Percentiles rank a stretch among this genome's conserved stretches.
Evolutionary conservation across 2,329 filamentous ascomycete genomes (phyloP).

Genomic region (Neopestalotiopsis sp.): DNA sequence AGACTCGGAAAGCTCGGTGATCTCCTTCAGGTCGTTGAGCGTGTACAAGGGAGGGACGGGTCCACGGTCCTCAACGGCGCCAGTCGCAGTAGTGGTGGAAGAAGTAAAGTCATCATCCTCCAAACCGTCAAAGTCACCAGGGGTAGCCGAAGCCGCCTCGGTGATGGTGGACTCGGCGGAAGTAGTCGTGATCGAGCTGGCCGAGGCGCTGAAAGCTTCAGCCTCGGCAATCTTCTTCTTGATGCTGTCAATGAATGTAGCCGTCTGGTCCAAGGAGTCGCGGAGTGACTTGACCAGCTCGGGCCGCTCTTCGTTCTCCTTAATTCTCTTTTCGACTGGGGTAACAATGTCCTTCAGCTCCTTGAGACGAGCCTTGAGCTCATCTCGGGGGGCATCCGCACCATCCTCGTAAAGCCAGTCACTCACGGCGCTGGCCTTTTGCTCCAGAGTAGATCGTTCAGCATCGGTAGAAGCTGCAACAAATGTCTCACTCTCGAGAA

Average conservation of each 20-base stretch:
- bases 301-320: constrained; percentile 75
- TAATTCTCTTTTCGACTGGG: constrained; percentile 76
- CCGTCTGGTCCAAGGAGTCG: constrained; percentile 72
- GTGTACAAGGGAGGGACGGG: constrained; percentile 72
- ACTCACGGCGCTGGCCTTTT: constrained; percentile 70
- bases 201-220: constrained; percentile 63
- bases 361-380: constrained; percentile 77
- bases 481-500: constrained; percentile 80
- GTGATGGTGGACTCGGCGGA: constrained; percentile 48
- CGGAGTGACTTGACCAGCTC: constrained; percentile 70
- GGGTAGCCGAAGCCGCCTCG: constrained; percentile 49
- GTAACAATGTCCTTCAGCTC: constrained; percentile 77
- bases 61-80: constrained; percentile 53
- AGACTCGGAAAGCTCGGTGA: constrained; percentile 67
- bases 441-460: constrained; percentile 69
- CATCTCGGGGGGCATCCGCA: constrained; percentile 73
- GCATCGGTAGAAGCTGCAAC: constrained; percentile 71
- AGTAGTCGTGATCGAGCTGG: constrained; percentile 52
- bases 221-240: constrained; percentile 73
- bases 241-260: constrained; percentile 72
- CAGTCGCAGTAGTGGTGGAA: constrained; percentile 42
- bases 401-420: constrained; percentile 95
- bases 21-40: constrained; percentile 69
- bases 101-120: constrained; percentile 68
- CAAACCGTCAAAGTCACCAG: constrained; percentile 71